Evolutionary conservation across 2,329 filamentous ascomycete species (phyloP), one percentile per base, ranked within the genome.

Genomic region (Ophiostoma himal-ulmi): DNA sequence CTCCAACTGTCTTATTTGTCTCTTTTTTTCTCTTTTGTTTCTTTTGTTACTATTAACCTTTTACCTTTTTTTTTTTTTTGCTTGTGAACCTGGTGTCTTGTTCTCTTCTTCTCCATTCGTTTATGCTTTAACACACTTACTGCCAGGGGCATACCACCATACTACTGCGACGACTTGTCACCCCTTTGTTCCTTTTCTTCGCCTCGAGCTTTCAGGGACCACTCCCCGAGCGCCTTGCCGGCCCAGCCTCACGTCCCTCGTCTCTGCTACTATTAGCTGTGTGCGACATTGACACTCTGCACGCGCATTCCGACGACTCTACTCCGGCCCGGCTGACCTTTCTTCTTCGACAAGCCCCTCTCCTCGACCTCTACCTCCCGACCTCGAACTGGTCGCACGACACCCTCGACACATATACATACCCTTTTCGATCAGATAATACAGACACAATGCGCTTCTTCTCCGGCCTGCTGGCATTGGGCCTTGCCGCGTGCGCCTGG

Each of bases 401-500:
- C 57, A 62, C 57, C 20, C 26, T 34, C 57, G 13, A 14, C 26
- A 22, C 26, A 60, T n/a, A 22, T 26, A 30, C 30, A 30, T 2
- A 60, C 54, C 22, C 57, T 7, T 26, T 13, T 22, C 57, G 13
- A 30, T 26, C 26, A 54, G 44, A 17, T 5, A 54, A 22, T 22
- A 26, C 52, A 26, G 8, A 30, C 26, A 62, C 26, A 62, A 68
- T 57, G 48, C 44, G 67, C 44, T 39, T 68, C 44, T 30, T 39
- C 30, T 34, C 81, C 71, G 81, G 79, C 73, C 75, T 85, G 76
- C 80, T 82, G 74, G 80, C 82, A 74, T 78, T 81, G 77, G 80
- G 84, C 77, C 79, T 85, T 75, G 83, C 83, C 76, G 81, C 83
- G 70, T 78, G 82, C 73, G 81, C 85, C 72, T 83, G 84, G 78